These are phyloP conservation scores for Leccinum laetum DNA, from an alignment of 1,284 basidiomycete genomes.

Conservation along the genomic window DNA sequence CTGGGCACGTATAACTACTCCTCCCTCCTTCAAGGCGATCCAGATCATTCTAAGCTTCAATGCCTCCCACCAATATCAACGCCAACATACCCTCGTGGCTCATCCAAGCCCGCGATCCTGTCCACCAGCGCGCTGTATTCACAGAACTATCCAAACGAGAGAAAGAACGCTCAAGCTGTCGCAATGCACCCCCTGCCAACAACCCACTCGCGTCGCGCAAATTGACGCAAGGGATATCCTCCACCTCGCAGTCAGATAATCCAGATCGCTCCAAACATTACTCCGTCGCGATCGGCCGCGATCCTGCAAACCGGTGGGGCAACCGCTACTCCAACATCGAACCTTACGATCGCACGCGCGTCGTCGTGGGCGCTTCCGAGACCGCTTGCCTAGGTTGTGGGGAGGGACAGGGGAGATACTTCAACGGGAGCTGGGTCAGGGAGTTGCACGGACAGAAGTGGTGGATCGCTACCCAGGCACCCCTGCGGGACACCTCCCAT, in stretches of 20 bases:
- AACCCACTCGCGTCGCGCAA: slow-evolving; percentile 8
- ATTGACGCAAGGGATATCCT: slow-evolving; percentile 23
- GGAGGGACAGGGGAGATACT: slow-evolving; percentile 49
- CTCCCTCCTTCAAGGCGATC: background rate
- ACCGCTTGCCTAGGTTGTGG: slow-evolving; percentile 21
- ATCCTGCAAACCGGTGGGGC: slow-evolving; percentile 41
- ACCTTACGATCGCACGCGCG: slow-evolving; percentile 80
- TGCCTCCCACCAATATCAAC: background rate
- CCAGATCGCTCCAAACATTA: slow-evolving; percentile 45
- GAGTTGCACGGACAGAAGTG: slow-evolving; percentile 70
- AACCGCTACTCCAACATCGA: slow-evolving; percentile 77
- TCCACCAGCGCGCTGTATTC: slow-evolving; percentile 17
- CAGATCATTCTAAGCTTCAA: background rate
- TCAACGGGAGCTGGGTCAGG: slow-evolving; percentile 84
- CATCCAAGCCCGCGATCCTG: slow-evolving; percentile 8
- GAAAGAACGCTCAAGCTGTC: slow-evolving; percentile 23
- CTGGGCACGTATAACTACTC: background rate
- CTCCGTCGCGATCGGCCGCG: slow-evolving; percentile 49
- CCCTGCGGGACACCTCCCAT: slow-evolving; percentile 66
- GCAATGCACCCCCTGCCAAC: slow-evolving; percentile 11
- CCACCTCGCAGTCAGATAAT: slow-evolving; percentile 29
- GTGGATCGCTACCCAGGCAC: slow-evolving; percentile 87
- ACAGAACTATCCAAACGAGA: slow-evolving; percentile 24
- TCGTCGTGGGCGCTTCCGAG: slow-evolving; percentile 41
- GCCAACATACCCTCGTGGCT: slow-evolving; percentile 21